Evolutionary conservation across 2,329 filamentous ascomycete genomes (phyloP).

Genomic region (Aureobasidium leucospermi): DNA sequence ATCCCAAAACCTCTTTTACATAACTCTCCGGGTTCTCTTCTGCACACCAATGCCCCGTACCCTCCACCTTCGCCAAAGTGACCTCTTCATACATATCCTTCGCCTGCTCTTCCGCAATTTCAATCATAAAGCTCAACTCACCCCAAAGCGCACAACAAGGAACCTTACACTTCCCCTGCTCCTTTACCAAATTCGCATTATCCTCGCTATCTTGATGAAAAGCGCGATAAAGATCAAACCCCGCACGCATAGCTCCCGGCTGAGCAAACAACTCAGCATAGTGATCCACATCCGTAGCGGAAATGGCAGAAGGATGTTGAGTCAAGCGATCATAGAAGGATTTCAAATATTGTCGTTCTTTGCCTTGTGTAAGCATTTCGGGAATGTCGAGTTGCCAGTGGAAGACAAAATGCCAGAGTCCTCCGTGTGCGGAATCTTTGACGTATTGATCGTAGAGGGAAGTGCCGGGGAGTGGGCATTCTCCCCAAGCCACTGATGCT

Average conservation of each 20-base stretch:
- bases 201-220: slow-evolving; percentile 30
- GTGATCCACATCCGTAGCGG: slow-evolving; percentile 30
- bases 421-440: slow-evolving; percentile 20
- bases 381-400: slow-evolving; percentile 34
- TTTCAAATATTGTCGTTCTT: slow-evolving; percentile 36
- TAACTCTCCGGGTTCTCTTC: slow-evolving; percentile 35
- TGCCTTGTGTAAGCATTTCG: slow-evolving; percentile 32
- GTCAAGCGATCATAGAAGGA: slow-evolving; percentile 37
- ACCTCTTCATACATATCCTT: slow-evolving; percentile 28
- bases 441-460: slow-evolving; percentile 23
- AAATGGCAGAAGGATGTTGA: slow-evolving; percentile 32
- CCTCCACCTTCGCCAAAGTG: slow-evolving; percentile 20
- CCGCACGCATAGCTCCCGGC: slow-evolving; percentile 29
- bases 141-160: slow-evolving; percentile 27
- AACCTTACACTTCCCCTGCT: slow-evolving; percentile 28
- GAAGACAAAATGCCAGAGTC: slow-evolving; percentile 38
- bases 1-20: slow-evolving; percentile 25
- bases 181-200: slow-evolving; percentile 23
- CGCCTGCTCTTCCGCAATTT: slow-evolving; percentile 24
- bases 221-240: slow-evolving; percentile 28
- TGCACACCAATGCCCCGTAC: slow-evolving; percentile 31
- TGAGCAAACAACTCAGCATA: slow-evolving; percentile 30
- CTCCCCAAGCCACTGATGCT: slow-evolving; percentile 35
- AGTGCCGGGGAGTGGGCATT: slow-evolving; percentile 36
- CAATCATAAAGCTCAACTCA: slow-evolving; percentile 21